Base-by-base conservation (phyloP, 805 yeast species). In the Cyberlindnera americana region DNA sequence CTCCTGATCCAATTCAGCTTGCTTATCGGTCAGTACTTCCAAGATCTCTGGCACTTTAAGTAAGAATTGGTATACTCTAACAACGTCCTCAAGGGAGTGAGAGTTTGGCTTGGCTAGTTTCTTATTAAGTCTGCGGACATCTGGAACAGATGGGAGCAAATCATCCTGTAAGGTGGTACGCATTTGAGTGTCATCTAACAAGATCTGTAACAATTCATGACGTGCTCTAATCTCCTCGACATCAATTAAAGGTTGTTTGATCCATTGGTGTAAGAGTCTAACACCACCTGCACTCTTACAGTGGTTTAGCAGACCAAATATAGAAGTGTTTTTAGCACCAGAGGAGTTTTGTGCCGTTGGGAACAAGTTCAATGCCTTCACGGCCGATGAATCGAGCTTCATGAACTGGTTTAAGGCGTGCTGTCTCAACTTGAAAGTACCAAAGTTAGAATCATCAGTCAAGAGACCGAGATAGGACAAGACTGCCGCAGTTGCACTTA, bases 271-370 rank as follows among this genome's bases (percentile, higher is more conserved):
- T 19, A 93, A 71, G 36, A 90, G 64, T 48, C 98, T 73, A 2
- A 91, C 69, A 7, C 99, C 99, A n/a, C 93, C 88, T 2, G 78
- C 72, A 4, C 95, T 83, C 53, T 85, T 88, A 67, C 98, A 91
- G 50, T 81, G 78, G 66, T 93, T 91, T 52, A 93, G 66, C 31
- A 93, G 69, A 19, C 95, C 96, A 57, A 77, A 90, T 29, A 93
- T 64, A 9, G 95, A 83, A 0, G 78, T 60, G 45, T 75, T 72
- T 51, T 67, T 66, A 4, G 67, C 55, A 17, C 70, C 69, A 40
- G 62, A 54, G 1, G 37, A 24, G 23, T 49, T 49, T 7, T 48
- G 49, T 12, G 50, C 48, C 3, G 53, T 49, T 10, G 97, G 95
- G 65, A 90, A 87, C 19, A 93, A 68, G 57, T 91, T 91, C 44